These are phyloP conservation scores for Ascobolus immersus DNA, from an alignment of 495 filamentous ascomycete species.

Conservation along the genomic window DNA sequence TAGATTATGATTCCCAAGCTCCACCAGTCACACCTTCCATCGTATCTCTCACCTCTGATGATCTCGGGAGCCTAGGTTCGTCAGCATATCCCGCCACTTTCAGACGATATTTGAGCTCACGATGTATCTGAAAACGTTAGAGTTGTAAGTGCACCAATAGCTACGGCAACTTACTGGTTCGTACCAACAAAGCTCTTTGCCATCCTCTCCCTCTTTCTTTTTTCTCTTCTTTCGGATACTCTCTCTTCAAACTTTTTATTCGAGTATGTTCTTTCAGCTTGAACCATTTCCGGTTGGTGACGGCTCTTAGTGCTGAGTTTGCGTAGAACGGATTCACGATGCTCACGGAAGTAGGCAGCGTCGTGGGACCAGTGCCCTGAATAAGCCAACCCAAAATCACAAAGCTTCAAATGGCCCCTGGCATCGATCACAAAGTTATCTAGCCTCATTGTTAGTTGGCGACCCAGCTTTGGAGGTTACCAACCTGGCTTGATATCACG, in stretches of 20 bases:
- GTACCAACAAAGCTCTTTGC: conserved; percentile 82
- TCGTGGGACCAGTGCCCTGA: conserved; percentile 89
- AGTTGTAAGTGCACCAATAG: background rate
- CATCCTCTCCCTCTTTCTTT: conserved; percentile 40
- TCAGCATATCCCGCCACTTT: background rate
- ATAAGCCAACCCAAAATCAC: conserved; percentile 83
- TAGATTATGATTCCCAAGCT: conserved; percentile 80
- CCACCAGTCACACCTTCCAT: conserved; percentile 91
- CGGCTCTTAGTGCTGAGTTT: no score
- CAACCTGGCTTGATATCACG: conserved; percentile 61
- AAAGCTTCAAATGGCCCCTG: conserved; percentile 77
- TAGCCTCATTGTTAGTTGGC: background rate
- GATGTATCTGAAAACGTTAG: background rate
- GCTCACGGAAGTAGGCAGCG: conserved; percentile 55
- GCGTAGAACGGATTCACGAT: no score
- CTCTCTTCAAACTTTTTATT: conserved; percentile 20
- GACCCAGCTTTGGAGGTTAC: background rate
- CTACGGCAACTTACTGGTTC: conserved; percentile 58
- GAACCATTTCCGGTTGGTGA: no score
- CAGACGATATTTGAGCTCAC: background rate
- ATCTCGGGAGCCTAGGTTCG: conserved; percentile 55
- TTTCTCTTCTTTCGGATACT: conserved; percentile 55
- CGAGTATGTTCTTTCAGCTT: conserved; percentile 8
- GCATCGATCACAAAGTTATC: conserved; percentile 85
- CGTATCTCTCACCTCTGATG: conserved; percentile 55